phyloP scores from a whole-genome alignment of 192 early-diverging fungal genomes.

The Geranomyces michiganensis region DNA sequence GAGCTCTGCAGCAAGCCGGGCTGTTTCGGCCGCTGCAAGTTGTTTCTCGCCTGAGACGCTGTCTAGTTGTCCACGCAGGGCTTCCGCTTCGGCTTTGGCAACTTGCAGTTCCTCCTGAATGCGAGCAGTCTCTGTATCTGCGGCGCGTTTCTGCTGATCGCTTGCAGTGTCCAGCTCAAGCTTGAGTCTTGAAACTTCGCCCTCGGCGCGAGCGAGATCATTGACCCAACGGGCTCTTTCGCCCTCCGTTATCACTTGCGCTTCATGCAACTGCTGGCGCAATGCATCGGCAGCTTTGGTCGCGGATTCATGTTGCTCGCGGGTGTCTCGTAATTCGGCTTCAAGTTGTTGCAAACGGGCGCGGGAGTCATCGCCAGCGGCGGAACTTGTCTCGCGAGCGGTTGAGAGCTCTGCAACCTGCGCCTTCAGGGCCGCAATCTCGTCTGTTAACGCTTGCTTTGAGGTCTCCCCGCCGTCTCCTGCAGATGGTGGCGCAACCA shows the following conservation, averaged over 20 bases:
- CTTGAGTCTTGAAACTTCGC: neutral
- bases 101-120: neutral
- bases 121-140: neutral
- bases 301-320: neutral
- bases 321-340: neutral
- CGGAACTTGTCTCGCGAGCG: neutral
- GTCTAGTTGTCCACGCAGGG: neutral
- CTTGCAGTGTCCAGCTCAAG: neutral
- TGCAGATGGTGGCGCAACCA: no score
- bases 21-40: no score
- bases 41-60: neutral
- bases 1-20: no score
- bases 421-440: slow-evolving; percentile 2
- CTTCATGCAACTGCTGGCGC: slow-evolving; percentile 8
- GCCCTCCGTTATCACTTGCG: neutral
- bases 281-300: neutral
- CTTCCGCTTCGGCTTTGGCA: neutral
- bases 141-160: neutral
- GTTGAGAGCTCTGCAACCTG: neutral
- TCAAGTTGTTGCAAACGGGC: neutral
- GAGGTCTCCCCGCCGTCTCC: neutral
- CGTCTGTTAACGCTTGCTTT: neutral
- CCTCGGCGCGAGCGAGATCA: neutral
- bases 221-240: neutral
- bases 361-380: no score